Conservation (phyloP, 176 grass and related monocot genomes). For the Carex scoparia region DNA sequence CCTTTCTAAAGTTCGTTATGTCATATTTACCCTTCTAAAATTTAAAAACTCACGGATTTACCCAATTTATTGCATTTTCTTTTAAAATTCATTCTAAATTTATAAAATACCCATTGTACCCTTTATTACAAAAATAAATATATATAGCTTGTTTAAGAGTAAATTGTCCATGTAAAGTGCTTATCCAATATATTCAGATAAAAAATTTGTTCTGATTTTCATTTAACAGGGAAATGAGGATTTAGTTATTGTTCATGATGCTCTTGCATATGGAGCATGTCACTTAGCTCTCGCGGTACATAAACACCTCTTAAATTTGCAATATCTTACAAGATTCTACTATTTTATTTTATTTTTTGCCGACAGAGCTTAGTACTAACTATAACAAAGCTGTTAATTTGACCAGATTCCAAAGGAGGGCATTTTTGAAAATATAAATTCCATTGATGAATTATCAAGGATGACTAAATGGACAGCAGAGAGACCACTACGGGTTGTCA, state of each 20-base stretch:
- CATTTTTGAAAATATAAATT: conserved; percentile 84
- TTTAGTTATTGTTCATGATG: conserved; percentile 89
- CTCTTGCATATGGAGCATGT: conserved; percentile 78
- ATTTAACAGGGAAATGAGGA: conserved; percentile 62
- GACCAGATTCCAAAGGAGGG: conserved; percentile 85
- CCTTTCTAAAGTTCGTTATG: too few species aligned
- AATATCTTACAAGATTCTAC: conserved; percentile 4
- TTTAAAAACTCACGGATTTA: too few species aligned
- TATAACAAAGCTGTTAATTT: conserved; percentile 15
- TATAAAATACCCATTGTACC: too few species aligned
- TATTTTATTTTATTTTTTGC: background rate
- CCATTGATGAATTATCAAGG: conserved; percentile 58
- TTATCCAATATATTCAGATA: background rate
- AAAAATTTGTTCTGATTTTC: conserved; percentile 5
- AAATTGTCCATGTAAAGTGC: background rate
- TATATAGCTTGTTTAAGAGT: too few species aligned
- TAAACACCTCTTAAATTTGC: conserved; percentile 26
- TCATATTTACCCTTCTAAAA: too few species aligned
- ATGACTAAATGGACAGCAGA: conserved; percentile 90
- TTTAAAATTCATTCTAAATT: too few species aligned
- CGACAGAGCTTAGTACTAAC: background rate
- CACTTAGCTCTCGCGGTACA: conserved; percentile 79
- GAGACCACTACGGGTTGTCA: conserved; percentile 71
- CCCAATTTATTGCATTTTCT: too few species aligned
- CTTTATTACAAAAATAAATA: too few species aligned